Evolutionary conservation across 2,329 filamentous ascomycete species (phyloP).

Genomic region (Pseudogymnoascus pannorum): DNA sequence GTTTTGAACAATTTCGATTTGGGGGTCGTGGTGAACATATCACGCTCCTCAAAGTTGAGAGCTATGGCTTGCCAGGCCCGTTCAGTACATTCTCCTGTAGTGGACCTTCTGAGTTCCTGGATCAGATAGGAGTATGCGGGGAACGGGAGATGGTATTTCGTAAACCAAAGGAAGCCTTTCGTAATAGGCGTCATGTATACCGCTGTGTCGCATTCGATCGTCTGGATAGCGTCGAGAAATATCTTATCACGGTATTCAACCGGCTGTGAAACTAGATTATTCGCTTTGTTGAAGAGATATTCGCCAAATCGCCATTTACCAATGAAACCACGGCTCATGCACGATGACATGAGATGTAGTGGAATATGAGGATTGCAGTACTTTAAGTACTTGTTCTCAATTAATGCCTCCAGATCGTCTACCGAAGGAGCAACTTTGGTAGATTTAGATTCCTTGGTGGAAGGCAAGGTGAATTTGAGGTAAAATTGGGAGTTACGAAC

Average conservation of each 20-base stretch:
- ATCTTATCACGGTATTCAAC: conserved; percentile 26
- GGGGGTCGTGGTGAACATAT: conserved; percentile 11
- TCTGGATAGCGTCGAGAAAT: conserved; percentile 24
- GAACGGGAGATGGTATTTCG: conserved; percentile 28
- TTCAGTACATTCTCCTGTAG: conserved; percentile 21
- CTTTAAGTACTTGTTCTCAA: conserved; percentile 37
- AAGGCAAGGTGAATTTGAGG: conserved; percentile 19
- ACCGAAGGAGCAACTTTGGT: conserved; percentile 13
- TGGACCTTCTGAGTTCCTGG: conserved; percentile 24
- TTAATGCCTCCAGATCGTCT: conserved; percentile 30
- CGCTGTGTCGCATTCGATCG: conserved; percentile 30
- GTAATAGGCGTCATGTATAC: conserved; percentile 24
- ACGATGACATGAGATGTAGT: conserved; percentile 30
- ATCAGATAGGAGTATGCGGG: conserved; percentile 29
- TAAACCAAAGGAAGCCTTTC: conserved; percentile 28
- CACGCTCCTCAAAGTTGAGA: conserved; percentile 22
- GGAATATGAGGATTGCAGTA: conserved; percentile 35
- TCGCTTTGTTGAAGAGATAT: conserved; percentile 21
- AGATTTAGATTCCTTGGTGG: conserved; percentile 14
- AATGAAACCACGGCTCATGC: conserved; percentile 20
- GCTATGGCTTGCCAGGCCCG: conserved; percentile 25
- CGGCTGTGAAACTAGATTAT: conserved; percentile 18
- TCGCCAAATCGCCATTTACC: conserved; percentile 25
- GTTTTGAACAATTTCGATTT: conserved; percentile 18
- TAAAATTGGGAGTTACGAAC: conserved; percentile 22